Evolutionary conservation across 1,284 basidiomycete genomes (phyloP).

Genomic region (Phellopilus nigrolimitatus): DNA sequence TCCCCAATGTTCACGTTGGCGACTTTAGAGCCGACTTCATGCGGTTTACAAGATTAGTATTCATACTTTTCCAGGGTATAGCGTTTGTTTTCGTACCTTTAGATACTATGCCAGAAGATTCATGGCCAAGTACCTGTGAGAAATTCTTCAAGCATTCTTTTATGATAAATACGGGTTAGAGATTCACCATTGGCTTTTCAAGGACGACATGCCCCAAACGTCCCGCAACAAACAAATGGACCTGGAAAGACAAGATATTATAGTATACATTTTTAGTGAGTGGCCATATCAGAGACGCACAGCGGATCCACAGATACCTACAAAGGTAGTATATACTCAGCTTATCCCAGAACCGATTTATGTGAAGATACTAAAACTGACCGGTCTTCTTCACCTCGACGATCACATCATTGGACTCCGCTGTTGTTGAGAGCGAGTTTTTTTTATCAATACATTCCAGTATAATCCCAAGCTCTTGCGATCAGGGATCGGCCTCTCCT

Average conservation of each 20-base stretch:
- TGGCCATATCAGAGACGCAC: slow-evolving; percentile 36
- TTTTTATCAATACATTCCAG: too few species aligned
- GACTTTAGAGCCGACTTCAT: slow-evolving; percentile 65
- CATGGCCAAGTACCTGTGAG: slow-evolving; percentile 49
- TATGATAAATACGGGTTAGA: not conserved
- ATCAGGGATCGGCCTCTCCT: too few species aligned
- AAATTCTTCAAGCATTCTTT: slow-evolving; percentile 8
- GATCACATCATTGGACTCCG: slow-evolving; percentile 76
- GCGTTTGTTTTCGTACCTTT: slow-evolving; percentile 32
- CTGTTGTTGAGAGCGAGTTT: too few species aligned
- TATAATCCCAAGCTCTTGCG: too few species aligned
- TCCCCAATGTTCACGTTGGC: slow-evolving; percentile 74
- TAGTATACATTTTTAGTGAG: slow-evolving; percentile 2
- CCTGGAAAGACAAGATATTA: slow-evolving; percentile 35
- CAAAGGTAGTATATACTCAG: too few species aligned
- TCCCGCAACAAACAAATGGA: slow-evolving; percentile 73
- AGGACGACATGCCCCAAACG: slow-evolving; percentile 77
- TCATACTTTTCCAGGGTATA: not conserved
- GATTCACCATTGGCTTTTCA: slow-evolving; percentile 66
- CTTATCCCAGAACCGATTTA: slow-evolving; percentile 3
- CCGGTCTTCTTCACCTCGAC: slow-evolving; percentile 91
- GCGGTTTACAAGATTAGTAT: not conserved
- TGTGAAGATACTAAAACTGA: slow-evolving; percentile 29
- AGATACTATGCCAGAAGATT: slow-evolving; percentile 47
- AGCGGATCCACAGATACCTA: slow-evolving; percentile 89